Evolutionary conservation across 2,329 filamentous ascomycete species (phyloP).

Genomic region (Diaporthe citriasiana): DNA sequence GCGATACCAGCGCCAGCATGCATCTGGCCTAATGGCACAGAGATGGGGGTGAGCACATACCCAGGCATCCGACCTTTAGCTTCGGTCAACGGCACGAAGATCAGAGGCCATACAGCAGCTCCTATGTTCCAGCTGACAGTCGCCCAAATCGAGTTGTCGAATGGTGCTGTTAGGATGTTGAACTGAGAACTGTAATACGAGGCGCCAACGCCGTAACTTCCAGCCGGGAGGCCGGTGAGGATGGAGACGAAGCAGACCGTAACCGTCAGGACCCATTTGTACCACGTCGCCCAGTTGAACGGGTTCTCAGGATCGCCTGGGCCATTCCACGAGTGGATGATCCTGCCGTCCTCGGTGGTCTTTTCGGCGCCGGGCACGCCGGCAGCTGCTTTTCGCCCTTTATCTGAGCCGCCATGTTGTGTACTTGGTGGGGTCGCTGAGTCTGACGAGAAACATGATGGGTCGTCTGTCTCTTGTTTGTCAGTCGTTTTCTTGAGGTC

Average conservation of each 20-base stretch:
- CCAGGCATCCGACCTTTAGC: constrained; percentile 40
- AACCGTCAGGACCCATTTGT: constrained; percentile 55
- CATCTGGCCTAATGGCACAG: neutral
- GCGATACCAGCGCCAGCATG: no score
- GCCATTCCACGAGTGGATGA: constrained; percentile 63
- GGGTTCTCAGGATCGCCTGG: constrained; percentile 64
- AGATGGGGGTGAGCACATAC: neutral
- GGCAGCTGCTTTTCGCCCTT: constrained; percentile 10
- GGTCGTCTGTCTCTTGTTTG: neutral
- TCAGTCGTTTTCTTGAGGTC: neutral
- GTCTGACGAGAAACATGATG: constrained; percentile 19
- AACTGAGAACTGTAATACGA: constrained; percentile 35
- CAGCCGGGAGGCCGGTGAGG: constrained; percentile 35
- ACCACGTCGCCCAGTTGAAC: constrained; percentile 64
- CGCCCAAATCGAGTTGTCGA: constrained; percentile 42
- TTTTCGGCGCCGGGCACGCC: constrained; percentile 32
- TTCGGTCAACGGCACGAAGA: constrained; percentile 38
- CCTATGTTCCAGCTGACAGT: constrained; percentile 42
- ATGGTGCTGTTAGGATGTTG: constrained; percentile 31
- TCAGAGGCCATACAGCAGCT: constrained; percentile 37
- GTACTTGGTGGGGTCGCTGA: neutral
- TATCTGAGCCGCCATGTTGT: constrained; percentile 1
- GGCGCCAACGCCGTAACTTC: constrained; percentile 37
- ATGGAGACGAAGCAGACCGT: constrained; percentile 39
- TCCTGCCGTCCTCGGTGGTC: constrained; percentile 51